A percentile compares a stretch with the other conserved stretches of the same genome.
phyloP scores from a whole-genome alignment of 116 monocot species.

The Dioscorea cayenensis region DNA sequence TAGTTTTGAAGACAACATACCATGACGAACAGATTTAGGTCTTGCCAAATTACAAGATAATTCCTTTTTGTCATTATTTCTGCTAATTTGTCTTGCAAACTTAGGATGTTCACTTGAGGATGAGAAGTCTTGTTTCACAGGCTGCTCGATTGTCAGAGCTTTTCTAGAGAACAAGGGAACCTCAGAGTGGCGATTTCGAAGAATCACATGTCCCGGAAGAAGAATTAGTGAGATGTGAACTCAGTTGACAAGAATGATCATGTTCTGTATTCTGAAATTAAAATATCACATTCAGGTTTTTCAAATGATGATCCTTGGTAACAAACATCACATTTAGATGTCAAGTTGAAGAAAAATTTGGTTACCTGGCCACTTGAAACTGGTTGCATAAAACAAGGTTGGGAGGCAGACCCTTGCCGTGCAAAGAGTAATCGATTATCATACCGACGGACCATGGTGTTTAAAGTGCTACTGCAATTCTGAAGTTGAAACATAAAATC shows the following conservation, averaged over 20 bases:
- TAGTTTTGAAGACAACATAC: constrained; percentile 10
- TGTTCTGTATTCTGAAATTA: constrained; percentile 5
- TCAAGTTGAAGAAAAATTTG: background rate
- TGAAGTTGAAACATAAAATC: constrained; percentile 4
- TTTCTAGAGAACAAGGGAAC: constrained; percentile 35
- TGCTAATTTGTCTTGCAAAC: constrained; percentile 22
- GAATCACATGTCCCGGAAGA: background rate
- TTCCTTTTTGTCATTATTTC: constrained; percentile 8
- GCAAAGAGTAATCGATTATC: constrained; percentile 33
- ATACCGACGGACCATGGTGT: constrained; percentile 7
- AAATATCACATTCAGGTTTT: background rate
- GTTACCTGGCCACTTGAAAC: constrained; percentile 19
- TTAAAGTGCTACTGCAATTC: constrained; percentile 45
- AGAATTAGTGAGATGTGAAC: constrained; percentile 2
- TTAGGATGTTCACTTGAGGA: constrained; percentile 20
- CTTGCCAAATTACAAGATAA: background rate
- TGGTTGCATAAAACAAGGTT: constrained; percentile 37
- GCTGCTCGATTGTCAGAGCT: constrained; percentile 6
- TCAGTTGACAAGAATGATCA: constrained; percentile 10
- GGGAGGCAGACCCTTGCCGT: constrained; percentile 28
- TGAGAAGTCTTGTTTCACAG: constrained; percentile 2
- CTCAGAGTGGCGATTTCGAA: constrained; percentile 11
- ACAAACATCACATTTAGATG: background rate
- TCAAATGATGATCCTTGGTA: background rate
- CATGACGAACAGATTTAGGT: constrained; percentile 8